phyloP scores from a whole-genome alignment of 2,329 filamentous ascomycete species.

The Sordariomycetes sp. region DNA sequence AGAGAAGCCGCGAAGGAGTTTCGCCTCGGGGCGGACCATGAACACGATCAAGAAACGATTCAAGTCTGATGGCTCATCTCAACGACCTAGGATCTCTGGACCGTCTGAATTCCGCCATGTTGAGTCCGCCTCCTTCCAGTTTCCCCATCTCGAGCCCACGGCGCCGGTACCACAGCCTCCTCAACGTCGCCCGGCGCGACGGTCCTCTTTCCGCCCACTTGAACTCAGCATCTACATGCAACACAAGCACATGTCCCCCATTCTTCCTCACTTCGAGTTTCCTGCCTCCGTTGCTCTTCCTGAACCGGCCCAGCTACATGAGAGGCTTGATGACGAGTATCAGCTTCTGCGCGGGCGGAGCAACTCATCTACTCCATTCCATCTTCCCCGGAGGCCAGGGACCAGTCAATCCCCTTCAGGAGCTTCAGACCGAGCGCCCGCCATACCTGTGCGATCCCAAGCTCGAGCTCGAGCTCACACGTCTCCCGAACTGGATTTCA shows the following conservation, averaged over 20 bases:
- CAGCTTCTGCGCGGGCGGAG: constrained; percentile 29
- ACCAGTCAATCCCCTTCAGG: background rate
- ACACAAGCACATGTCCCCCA: constrained; percentile 39
- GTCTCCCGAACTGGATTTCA: constrained; percentile 27
- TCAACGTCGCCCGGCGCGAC: constrained; percentile 14
- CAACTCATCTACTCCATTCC: constrained; percentile 45
- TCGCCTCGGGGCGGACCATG: constrained; percentile 25
- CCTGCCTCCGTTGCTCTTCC: constrained; percentile 28
- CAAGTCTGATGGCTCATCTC: constrained; percentile 34
- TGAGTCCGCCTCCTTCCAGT: constrained; percentile 34
- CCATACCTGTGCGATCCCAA: constrained; percentile 31
- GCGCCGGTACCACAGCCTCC: constrained; percentile 3
- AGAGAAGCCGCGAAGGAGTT: constrained; percentile 10
- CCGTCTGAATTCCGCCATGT: constrained; percentile 54
- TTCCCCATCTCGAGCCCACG: constrained; percentile 11
- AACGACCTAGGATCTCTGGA: constrained; percentile 46
- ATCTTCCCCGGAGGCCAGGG: constrained; percentile 38
- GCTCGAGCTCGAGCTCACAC: constrained; percentile 25
- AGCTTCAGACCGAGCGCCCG: constrained; percentile 8
- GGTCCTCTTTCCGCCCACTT: constrained; percentile 40
- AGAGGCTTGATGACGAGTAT: constrained; percentile 21
- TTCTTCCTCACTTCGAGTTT: constrained; percentile 41
- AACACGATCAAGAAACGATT: constrained; percentile 37
- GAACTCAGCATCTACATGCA: constrained; percentile 44
- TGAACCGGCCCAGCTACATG: constrained; percentile 20